phyloP scores from a whole-genome alignment of 345 rosid genomes.

The Schrenkiella parvula region DNA sequence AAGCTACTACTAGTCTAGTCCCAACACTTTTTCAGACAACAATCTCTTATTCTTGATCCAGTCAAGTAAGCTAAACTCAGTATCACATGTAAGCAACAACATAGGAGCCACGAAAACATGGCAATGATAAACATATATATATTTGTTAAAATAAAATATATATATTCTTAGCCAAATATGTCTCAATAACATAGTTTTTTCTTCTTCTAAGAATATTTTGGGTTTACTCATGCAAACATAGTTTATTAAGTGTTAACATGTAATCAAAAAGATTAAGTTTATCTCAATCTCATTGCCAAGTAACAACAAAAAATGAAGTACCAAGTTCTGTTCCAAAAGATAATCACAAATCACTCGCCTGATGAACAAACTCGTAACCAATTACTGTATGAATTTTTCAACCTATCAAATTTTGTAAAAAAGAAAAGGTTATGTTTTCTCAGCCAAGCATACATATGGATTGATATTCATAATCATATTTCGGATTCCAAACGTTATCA shows the following conservation, averaged over 20 bases:
- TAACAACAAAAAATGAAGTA: background rate
- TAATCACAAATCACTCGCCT: background rate
- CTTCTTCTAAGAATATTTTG: background rate
- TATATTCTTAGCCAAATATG: background rate
- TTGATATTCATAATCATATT: background rate
- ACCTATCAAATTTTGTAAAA: background rate
- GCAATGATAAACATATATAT: background rate
- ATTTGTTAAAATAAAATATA: background rate
- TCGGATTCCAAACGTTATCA: background rate
- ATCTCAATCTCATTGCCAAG: too few relatives aligned
- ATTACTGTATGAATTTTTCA: background rate
- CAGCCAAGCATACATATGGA: background rate
- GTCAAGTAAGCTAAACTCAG: conserved; percentile 17
- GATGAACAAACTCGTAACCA: background rate
- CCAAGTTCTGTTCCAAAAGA: background rate
- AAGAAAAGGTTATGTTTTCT: background rate
- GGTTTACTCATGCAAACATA: background rate
- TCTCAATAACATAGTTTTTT: background rate
- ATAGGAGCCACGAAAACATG: conserved; percentile 21
- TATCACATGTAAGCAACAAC: conserved; percentile 21
- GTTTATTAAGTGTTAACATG: background rate
- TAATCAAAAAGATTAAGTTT: too few relatives aligned
- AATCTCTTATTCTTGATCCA: conserved; percentile 10
- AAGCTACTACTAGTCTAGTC: conserved; percentile 23
- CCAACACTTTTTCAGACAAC: conserved; percentile 26